Base-by-base conservation (phyloP, 1,139 yeast genomes). In the Zhuliangozyma parablackwelliae region DNA sequence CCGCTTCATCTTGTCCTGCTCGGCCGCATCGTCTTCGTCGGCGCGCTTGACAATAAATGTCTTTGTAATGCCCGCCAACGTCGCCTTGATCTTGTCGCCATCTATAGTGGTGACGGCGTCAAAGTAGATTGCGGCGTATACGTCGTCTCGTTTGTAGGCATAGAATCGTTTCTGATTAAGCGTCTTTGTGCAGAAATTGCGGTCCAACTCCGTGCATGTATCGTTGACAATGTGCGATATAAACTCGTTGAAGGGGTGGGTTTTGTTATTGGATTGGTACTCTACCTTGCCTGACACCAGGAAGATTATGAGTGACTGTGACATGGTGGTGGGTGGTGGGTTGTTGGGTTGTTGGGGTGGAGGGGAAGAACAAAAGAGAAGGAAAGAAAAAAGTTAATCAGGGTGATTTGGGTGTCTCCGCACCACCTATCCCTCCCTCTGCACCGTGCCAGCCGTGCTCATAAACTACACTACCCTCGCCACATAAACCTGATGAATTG, bases 61-160 rank as follows among this genome's bases (percentile, higher is more conserved):
- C 44, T 65, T 67, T 43, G 65, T 50, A 7, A 67, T 59, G 25
- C 63, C 71, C 9, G 38, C 41, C 34, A 70, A 59, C 2, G 69
- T 58, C 36, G 49, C 56, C 41, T 53, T 61, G 38, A 70, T 56
- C 46, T 61, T 63, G 28, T 65, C 74, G 39, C 66, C 59, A 41
- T 69, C 74, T 13, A 69, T 53, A 5, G 72, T 63, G 16, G 68
- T 59, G 3, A 70, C 64, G 10, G 59, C 53, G 45, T 70, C 76
- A 44, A 68, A 63, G 44, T 66, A 70, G 21, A 70, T 45, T 1
- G 72, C 69, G 3, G 62, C 65, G 41, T 64, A 65, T 4, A 56
- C 29, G n/a, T 48, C 51, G 28, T 60, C 64, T 34, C 51, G 57
- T 34, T 51, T 54, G 38, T 51, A 54, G 34, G 63, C 50, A 42